Base-by-base conservation (phyloP, 768 basidiomycete genomes). In the Lentinula guzmanii region DNA sequence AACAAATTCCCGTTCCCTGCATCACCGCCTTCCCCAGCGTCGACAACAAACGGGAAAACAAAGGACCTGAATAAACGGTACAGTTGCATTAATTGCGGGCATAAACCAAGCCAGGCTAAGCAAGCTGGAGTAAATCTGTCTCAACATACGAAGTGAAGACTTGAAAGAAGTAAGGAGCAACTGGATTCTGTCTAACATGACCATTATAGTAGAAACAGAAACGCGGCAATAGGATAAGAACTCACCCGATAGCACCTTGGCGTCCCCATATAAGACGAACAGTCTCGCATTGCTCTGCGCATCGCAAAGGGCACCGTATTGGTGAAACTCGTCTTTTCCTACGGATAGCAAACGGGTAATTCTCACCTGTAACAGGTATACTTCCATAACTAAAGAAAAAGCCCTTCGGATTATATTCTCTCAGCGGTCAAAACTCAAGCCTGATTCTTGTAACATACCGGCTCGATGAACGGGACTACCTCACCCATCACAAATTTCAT, bases 121-220 rank as follows among this genome's bases (percentile, higher is more conserved):
- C n/a, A n/a, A n/a, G n/a, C n/a, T n/a, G n/a, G n/a, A 10, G 2
- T 1, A 50, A 24, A 34, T 21, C 21, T 33, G 71, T 63, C 66
- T 24, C 13, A 5, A 55, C 55, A 16, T 31, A 82, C 77, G 82
- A 83, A 7, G 76, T 77, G 62, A 76, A 82, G 10, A 84, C 74
- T 63, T 81, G 78, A 39, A 83, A 70, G 58, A 69, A 79, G 66
- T 82, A 84, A 5, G 83, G 82, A 2, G 80, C 76, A 4, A 71
- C 72, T 0, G 81, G 81, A 61, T 75, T 75, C 10, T 76, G 75
- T 5, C 81, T 84, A 56, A 24, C 35, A 33, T 48, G 10, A 56
- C 31, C 21, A 13, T 48, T 8, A 24, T 24, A 1, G 4, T 39
- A 3, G 21, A 5, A 16, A 31, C n/a, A 10, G 18, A 43, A 21